Conservation (phyloP, 2,329 filamentous ascomycete genomes). For the Calonectria henricotiae region DNA sequence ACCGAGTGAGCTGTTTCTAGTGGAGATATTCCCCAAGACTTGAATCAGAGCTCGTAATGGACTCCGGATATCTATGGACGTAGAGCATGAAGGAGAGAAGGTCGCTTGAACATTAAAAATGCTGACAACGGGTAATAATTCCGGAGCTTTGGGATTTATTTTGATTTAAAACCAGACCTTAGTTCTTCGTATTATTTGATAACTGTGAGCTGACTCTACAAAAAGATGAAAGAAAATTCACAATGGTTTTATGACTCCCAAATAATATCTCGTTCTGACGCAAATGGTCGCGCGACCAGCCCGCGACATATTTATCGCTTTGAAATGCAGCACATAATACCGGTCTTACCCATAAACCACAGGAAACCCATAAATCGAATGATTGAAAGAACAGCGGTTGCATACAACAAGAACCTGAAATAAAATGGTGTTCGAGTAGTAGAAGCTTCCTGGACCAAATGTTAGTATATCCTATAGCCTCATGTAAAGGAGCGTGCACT, state of each 20-base stretch:
- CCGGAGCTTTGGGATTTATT: background rate
- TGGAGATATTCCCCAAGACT: background rate
- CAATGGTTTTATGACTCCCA: background rate
- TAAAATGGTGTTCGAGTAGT: conserved; percentile 84
- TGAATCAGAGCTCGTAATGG: background rate
- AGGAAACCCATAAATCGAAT: conserved; percentile 91
- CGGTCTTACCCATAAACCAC: conserved; percentile 94
- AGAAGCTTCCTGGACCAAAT: background rate
- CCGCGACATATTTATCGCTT: conserved; percentile 57
- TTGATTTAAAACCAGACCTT: background rate
- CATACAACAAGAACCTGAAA: conserved; percentile 92
- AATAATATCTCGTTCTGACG: conserved; percentile 3
- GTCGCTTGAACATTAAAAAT: background rate
- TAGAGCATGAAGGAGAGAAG: background rate
- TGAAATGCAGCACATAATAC: conserved; percentile 95
- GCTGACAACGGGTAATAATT: conserved; percentile 5
- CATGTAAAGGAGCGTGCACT: background rate
- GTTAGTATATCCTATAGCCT: background rate
- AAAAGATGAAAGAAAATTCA: background rate
- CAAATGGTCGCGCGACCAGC: background rate
- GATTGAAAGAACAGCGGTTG: conserved; percentile 85
- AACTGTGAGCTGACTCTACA: too few relatives aligned
- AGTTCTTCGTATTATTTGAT: background rate
- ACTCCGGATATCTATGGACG: background rate
- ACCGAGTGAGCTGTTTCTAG: background rate